A percentile compares a stretch with the other conserved stretches of the same genome.
Conservation (phyloP, 208 protist species). For the Sergeia podlipaevii region DNA sequence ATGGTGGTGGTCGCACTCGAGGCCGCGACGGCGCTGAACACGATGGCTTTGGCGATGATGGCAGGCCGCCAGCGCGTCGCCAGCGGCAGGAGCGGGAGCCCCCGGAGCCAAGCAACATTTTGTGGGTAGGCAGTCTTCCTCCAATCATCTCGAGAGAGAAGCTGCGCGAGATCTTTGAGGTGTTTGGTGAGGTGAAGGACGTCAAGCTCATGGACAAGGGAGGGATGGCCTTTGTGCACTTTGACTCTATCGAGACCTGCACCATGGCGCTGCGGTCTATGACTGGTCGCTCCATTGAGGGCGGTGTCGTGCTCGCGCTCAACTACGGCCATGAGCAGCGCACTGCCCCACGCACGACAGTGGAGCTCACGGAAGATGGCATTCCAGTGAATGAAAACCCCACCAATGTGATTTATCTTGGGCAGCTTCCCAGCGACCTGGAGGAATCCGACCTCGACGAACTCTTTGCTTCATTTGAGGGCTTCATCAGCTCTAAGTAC, state of each 20-base stretch:
- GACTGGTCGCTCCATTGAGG: conserved; percentile 59
- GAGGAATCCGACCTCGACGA: conserved; percentile 62
- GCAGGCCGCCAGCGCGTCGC: conserved; percentile 29
- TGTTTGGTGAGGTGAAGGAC: conserved; percentile 62
- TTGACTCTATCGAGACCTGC: conserved; percentile 77
- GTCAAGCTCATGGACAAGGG: conserved; percentile 62
- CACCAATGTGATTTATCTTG: conserved; percentile 86
- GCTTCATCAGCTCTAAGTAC: conserved; percentile 84
- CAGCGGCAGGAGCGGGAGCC: conserved; percentile 46
- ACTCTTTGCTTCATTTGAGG: conserved; percentile 67
- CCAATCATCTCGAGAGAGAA: conserved; percentile 60
- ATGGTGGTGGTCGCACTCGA: neutral
- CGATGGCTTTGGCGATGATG: neutral
- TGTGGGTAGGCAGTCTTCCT: conserved; percentile 79
- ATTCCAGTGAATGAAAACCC: conserved; percentile 61
- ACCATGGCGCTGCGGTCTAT: conserved; percentile 79
- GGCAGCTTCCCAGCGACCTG: conserved; percentile 62
- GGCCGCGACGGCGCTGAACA: neutral
- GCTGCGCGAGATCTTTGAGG: conserved; percentile 74
- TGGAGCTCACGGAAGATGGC: conserved; percentile 25
- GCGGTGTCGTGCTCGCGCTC: conserved; percentile 61
- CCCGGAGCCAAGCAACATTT: conserved; percentile 70
- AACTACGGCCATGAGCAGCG: conserved; percentile 81
- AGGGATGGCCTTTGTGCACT: conserved; percentile 86
- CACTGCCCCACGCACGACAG: neutral